Conservation (phyloP, 2,329 filamentous ascomycete species). For the Diaporthe sp. region DNA sequence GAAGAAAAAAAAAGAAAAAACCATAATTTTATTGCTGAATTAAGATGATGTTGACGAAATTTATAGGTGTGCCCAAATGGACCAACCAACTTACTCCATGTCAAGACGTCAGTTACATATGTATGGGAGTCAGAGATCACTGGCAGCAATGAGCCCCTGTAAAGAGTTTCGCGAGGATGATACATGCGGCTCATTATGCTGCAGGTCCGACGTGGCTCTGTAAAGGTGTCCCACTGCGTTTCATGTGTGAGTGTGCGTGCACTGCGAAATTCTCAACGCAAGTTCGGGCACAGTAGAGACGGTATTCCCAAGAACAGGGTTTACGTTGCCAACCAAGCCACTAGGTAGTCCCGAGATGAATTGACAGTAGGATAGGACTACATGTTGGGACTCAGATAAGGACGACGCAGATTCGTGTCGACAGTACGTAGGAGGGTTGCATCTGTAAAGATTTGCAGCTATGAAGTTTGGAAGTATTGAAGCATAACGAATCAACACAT, state of each 20-base stretch:
- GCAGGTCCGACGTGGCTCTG: background rate
- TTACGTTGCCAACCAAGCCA: background rate
- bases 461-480: background rate
- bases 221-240: background rate
- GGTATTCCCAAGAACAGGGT: background rate
- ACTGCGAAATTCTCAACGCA: background rate
- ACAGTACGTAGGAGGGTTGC: too few species aligned
- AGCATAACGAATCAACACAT: background rate
- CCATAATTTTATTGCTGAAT: too few species aligned
- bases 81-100: background rate
- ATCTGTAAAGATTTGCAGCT: background rate
- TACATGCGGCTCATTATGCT: background rate
- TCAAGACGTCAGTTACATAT: background rate
- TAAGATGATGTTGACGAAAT: background rate
- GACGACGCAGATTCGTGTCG: too few species aligned
- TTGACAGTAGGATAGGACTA: background rate
- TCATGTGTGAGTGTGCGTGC: background rate
- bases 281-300: background rate
- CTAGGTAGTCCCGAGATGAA: too few species aligned
- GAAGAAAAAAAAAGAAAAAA: too few species aligned
- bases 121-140: background rate
- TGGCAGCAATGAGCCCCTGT: too few species aligned
- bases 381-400: too few species aligned
- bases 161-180: background rate
- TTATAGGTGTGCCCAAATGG: background rate